Conservation (phyloP, 352 stramenopile species). For the Phytophthora pini region DNA sequence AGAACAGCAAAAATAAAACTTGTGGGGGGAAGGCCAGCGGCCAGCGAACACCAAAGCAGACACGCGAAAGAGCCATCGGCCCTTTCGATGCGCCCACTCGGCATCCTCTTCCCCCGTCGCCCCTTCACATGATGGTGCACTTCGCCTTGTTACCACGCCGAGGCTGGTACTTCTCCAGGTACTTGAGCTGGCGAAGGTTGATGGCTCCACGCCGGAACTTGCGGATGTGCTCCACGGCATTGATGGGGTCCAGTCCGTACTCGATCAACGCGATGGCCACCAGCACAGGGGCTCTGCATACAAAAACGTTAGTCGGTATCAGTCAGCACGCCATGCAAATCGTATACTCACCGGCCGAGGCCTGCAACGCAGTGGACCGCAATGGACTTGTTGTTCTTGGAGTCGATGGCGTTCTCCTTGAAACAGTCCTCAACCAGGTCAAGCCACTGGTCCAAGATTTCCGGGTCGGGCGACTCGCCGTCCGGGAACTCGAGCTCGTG, state of each 20-base stretch:
- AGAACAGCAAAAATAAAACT: conserved; percentile 44
- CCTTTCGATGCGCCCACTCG: conserved; percentile 1
- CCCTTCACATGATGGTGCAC: conserved; percentile 86
- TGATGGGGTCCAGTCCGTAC: conserved; percentile 94
- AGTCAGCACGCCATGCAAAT: not conserved
- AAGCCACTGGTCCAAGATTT: conserved; percentile 96
- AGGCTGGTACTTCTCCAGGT: conserved; percentile 96
- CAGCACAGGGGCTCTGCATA: conserved; percentile 92
- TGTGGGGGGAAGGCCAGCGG: conserved; percentile 20
- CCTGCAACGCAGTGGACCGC: conserved; percentile 98
- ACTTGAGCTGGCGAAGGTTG: conserved; percentile 98
- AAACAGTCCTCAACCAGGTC: conserved; percentile 95
- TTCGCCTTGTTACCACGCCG: conserved; percentile 76
- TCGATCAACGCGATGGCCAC: conserved; percentile 99
- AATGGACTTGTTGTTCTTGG: conserved; percentile 89
- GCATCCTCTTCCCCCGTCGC: conserved; percentile 10
- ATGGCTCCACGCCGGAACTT: conserved; percentile 95
- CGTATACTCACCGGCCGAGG: conserved; percentile 87
- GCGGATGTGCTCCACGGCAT: conserved; percentile 97
- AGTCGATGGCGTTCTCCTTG: conserved; percentile 81
- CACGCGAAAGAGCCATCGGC: conserved; percentile 1
- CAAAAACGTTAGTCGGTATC: not conserved
- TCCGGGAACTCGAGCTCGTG: conserved; percentile 98
- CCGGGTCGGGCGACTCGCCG: conserved; percentile 91
- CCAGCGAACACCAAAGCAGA: conserved; percentile 12